Evolutionary conservation across 1,284 basidiomycete genomes (phyloP), one percentile per base, ranked within the genome.

Genomic region (Anthracocystis panici-leucophaei): DNA sequence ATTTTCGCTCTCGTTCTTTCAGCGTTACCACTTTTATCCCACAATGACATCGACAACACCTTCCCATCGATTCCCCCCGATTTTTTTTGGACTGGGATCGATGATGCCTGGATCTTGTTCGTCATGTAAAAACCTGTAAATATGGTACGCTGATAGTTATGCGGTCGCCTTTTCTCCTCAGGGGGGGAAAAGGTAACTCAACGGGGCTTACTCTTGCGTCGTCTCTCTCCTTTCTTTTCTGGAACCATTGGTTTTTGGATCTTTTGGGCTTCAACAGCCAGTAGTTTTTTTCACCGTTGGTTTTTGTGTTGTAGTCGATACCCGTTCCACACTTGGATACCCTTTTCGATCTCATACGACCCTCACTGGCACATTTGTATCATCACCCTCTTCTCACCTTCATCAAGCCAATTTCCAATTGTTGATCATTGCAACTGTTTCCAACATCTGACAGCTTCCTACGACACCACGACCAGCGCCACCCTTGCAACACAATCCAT

Each of bases 191-290:
- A 54, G 63, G 74, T 68, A 76, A 76, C 74, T 76, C 69, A 76
- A 76, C 74, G 74, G 74, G 74, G 74, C 74, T 76, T 76, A 76
- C 69, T 76, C 74, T 76, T 72, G 74, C 65, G 51, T 68, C 69
- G 74, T 76, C 69, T 76, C 74, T 76, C 74, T 57, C 46, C 23
- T 21, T 31, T 21, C 25, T 25, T 21, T 41, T 18, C 6, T 31
- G 10, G 6, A 20, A 14, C 31, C 33, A 27, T 31, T 33, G 49
- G 12, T 21, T 12, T 16, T 9, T 7, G 7, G n/a, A n/a, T n/a
- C n/a, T 3, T 46, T 14, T 21, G 14, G 65, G 65, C 65, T 74
- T 74, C 70, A 74, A 74, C 70, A 74, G 70, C 70, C 70, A 25
- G 21, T 64, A 50, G 44, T 51, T 60, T 57, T 45, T 41, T 21